These are phyloP conservation scores for Gastrolobium bilobum DNA, from an alignment of 306 rosid genomes.

Conservation along the genomic window DNA sequence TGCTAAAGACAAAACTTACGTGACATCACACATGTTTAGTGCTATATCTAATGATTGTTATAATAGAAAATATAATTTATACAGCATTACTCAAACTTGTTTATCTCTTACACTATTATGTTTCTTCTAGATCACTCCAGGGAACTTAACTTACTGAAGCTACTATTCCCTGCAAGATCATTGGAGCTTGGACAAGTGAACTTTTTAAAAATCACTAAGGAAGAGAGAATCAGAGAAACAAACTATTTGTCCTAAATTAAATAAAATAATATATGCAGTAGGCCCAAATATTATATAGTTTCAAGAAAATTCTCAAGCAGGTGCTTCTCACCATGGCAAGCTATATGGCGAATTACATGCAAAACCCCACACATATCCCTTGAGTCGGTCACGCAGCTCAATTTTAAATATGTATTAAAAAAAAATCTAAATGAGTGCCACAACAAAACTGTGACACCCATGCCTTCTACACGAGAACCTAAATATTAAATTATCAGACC, in stretches of 20 bases:
- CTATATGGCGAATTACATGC: slow-evolving; percentile 31
- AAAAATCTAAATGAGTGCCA: slow-evolving; percentile 33
- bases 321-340: slow-evolving; percentile 33
- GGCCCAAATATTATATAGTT: slow-evolving; percentile 6
- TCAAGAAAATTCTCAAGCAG: background rate
- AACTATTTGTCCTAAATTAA: background rate
- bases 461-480: slow-evolving; percentile 30
- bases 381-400: slow-evolving; percentile 15
- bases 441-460: slow-evolving; percentile 44
- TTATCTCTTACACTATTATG: background rate
- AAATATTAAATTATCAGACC: slow-evolving; percentile 13
- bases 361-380: slow-evolving; percentile 28
- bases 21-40: no score
- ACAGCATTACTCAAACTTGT: background rate
- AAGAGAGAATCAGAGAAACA: slow-evolving; percentile 3
- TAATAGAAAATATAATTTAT: background rate
- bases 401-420: background rate
- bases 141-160: background rate
- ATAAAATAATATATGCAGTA: background rate
- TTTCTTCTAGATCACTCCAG: background rate
- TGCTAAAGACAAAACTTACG: no score
- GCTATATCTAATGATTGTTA: no score
- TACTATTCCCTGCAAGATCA: background rate
- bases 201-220: slow-evolving; percentile 7
- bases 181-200: slow-evolving; percentile 8